A percentile compares a stretch with the other conserved stretches of the same genome.
Evolutionary conservation across 768 basidiomycete species (phyloP).

Genomic region (Suillus alpinus): DNA sequence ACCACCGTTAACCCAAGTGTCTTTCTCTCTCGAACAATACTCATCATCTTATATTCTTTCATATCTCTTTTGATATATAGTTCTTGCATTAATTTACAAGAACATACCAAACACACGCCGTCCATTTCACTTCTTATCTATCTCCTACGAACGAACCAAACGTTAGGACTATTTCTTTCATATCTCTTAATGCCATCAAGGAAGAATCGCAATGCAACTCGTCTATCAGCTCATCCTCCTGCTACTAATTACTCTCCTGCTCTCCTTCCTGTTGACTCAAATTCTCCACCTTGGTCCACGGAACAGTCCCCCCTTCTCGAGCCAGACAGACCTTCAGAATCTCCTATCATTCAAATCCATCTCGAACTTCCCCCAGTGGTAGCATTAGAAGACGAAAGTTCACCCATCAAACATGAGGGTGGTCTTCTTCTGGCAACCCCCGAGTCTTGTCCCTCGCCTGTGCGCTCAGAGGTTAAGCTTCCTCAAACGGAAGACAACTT

Average conservation of each 20-base stretch:
- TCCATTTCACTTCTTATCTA: slow-evolving; percentile 14
- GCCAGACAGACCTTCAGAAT: slow-evolving; percentile 11
- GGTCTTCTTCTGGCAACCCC: slow-evolving; percentile 16
- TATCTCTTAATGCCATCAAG: slow-evolving; percentile 30
- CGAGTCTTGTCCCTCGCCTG: slow-evolving; percentile 11
- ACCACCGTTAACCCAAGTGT: background rate
- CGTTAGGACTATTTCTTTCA: slow-evolving; percentile 7
- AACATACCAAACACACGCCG: slow-evolving; percentile 1
- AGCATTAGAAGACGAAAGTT: slow-evolving; percentile 20
- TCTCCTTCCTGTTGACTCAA: slow-evolving; percentile 31
- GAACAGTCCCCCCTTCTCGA: slow-evolving; percentile 10
- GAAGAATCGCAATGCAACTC: slow-evolving; percentile 21
- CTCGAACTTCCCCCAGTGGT: slow-evolving; percentile 12
- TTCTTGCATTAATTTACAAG: slow-evolving; percentile 34
- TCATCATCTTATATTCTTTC: slow-evolving; percentile 2
- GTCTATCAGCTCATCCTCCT: slow-evolving; percentile 18
- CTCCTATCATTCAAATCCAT: slow-evolving; percentile 7
- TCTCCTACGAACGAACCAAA: slow-evolving; percentile 12
- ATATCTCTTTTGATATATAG: slow-evolving; percentile 7
- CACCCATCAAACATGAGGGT: slow-evolving; percentile 27
- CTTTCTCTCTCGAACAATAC: background rate
- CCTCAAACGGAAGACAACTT: slow-evolving; percentile 11
- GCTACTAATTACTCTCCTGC: slow-evolving; percentile 22
- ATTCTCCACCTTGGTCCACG: slow-evolving; percentile 19
- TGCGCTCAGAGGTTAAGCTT: slow-evolving; percentile 11